These are phyloP conservation scores for Candida neerlandica DNA, from an alignment of 1,139 yeast species.

Conservation along the genomic window DNA sequence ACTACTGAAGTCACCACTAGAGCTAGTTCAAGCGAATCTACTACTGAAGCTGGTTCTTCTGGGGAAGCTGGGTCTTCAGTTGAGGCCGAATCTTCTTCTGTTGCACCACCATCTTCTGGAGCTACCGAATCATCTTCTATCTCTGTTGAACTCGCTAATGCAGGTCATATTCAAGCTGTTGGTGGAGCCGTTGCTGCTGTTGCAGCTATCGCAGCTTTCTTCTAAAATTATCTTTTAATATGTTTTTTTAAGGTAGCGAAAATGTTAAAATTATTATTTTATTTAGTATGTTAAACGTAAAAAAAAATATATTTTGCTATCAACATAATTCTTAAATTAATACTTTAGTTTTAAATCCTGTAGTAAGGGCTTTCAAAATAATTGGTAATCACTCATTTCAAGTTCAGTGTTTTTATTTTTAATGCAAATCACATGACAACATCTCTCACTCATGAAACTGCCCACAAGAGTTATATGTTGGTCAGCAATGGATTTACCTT, in stretches of 20 bases:
- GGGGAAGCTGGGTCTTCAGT: slow-evolving; percentile 1
- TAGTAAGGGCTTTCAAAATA: no score
- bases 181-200: slow-evolving; percentile 17
- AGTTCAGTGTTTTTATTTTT: no score
- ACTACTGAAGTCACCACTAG: slow-evolving; percentile 8
- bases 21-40: slow-evolving; percentile 9
- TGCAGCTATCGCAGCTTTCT: slow-evolving; percentile 14
- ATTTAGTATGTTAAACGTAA: no score
- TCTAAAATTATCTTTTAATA: slow-evolving; percentile 5
- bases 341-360: no score
- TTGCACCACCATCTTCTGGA: slow-evolving; percentile 5
- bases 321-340: no score
- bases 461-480: no score
- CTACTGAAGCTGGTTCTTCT: slow-evolving; percentile 8
- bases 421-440: no score
- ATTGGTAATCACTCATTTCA: no score
- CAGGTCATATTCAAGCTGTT: slow-evolving; percentile 13
- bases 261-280: no score
- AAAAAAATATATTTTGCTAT: no score
- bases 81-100: slow-evolving; percentile 5
- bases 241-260: neutral
- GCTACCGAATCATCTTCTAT: slow-evolving; percentile 8
- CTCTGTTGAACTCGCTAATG: slow-evolving; percentile 9
- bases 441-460: no score
- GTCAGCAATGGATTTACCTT: no score